Evolutionary conservation across 805 yeast species (phyloP), one percentile per base, ranked within the genome.

Genomic region (Brettanomyces custersianus): DNA sequence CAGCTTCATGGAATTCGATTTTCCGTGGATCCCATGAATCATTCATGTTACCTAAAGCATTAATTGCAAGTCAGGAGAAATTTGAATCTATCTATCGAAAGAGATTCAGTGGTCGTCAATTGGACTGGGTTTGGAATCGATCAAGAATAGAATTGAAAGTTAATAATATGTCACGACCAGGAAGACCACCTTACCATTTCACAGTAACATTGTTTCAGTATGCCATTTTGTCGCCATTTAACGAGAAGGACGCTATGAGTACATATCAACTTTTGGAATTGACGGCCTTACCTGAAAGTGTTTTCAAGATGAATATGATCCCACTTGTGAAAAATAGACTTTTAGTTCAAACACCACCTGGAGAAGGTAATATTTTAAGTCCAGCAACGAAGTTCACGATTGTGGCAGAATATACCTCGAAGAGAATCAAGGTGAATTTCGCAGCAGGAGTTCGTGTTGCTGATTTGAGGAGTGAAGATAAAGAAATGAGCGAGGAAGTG

Each of bases 61-160:
- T 94, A 40, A 55, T 65, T 38, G 66, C 68, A 28, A 73, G 94
- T 1, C 74, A 80, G 48, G 74, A 78, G 36, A 72, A 73, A 36
- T 76, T 90, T 37, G 77, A 77, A 38, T 68, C 71, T 28, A 68
- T 82, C 40, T 94, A 90, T 57, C 67, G 73, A 29, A 63, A 68
- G 24, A 80, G 81, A 49, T 96, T 90, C 58, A 74, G 67, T 42
- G 96, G 96, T 10, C 73, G 97, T 58, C 77, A 85, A 44, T 71
- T 92, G 48, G 82, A 84, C 52, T 92, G 99, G 99, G 71, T 90
- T 40, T 92, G 96, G 96, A 81, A 86, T 49, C 76, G 85, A 54
- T 85, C 94, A 32, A 81, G 90, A 57, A 92, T 94, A 41, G 99
- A 92, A 56, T 61, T 92, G 39, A 83, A 80, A 58, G 26, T 20